A percentile compares a stretch with the other conserved stretches of the same genome.
These are phyloP conservation scores for Nakazawaea populi DNA, from an alignment of 805 yeast species.

Conservation along the genomic window DNA sequence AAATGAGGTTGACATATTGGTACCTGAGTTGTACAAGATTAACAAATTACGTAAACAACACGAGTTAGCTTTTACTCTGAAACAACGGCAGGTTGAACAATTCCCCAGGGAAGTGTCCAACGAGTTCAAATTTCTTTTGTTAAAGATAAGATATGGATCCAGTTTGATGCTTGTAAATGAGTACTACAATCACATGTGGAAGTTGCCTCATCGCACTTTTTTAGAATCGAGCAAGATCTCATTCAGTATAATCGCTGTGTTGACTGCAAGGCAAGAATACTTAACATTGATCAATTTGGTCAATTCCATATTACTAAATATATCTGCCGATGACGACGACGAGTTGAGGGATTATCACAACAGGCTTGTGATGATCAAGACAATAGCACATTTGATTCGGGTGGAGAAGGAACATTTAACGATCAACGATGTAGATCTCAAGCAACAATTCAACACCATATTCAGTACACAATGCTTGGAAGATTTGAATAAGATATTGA, in stretches of 20 bases:
- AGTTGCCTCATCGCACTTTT: slow-evolving; percentile 8
- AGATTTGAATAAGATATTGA: slow-evolving; percentile 11
- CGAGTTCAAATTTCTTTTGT: slow-evolving; percentile 24
- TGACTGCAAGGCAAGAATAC: slow-evolving; percentile 22
- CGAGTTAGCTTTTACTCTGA: not conserved
- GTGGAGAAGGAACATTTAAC: not conserved
- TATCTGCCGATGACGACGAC: slow-evolving; percentile 6
- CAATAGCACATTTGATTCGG: not conserved
- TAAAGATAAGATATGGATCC: slow-evolving; percentile 37
- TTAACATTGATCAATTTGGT: slow-evolving; percentile 20
- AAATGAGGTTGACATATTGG: slow-evolving; percentile 20
- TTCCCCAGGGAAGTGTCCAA: slow-evolving; percentile 17
- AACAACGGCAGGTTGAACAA: slow-evolving; percentile 6
- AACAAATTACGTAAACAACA: slow-evolving; percentile 10
- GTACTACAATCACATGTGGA: slow-evolving; percentile 34
- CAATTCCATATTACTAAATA: slow-evolving; percentile 4
- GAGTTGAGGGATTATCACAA: not conserved
- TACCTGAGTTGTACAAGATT: slow-evolving; percentile 20
- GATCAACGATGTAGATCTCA: not conserved
- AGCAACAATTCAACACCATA: not conserved
- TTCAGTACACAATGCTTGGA: not conserved
- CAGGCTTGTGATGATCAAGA: slow-evolving; percentile 2
- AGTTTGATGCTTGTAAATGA: slow-evolving; percentile 36
- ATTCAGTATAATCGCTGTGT: slow-evolving; percentile 17
- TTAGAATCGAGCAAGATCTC: slow-evolving; percentile 12